Base-by-base conservation (phyloP, 495 filamentous ascomycete species). In the Neurospora hispaniola region DNA sequence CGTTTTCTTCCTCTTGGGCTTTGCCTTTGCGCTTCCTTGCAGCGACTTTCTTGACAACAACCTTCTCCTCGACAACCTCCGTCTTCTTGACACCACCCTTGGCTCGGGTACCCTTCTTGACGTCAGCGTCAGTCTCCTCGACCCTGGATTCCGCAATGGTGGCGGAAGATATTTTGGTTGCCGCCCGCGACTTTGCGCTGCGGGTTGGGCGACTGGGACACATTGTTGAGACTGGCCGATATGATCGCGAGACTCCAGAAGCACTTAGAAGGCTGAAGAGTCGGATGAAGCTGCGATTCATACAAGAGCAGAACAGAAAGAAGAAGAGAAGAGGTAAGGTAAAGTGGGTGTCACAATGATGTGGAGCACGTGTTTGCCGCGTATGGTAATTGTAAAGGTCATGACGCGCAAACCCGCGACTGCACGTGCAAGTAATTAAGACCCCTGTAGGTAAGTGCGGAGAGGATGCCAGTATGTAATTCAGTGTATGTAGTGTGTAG, bases 1-100 rank as follows among this genome's bases (percentile, higher is more conserved):
- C 43, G 43, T 44, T n/a, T 18, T 46, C 43, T 4, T n/a, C 77
- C 73, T 18, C 43, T n/a, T 83, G 78, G 42, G 54, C 69, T 23
- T 76, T 74, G 3, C 77, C 71, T 75, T 85, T 85, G 68, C 82
- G 82, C 74, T 82, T 84, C 72, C 77, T 73, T 11, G 70, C 71
- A 20, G 75, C 72, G 5, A 71, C 46, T 42, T 78, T 76, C 39
- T 72, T 68, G 12, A 70, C 70, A 5, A 73, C 69, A 8, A 70
- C 69, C 42, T 75, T 72, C 27, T 75, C 59, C 23, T 42, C 70
- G 18, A 69, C 69, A 62, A 71, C 41, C 71, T 48, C 43, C 35
- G 41, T 48, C 39, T 44, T 48, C 39, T 74, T 75, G 27, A 40
- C 42, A 39, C 40, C 70, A 43, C 44, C 59, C 31, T 23, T 68